Percentiles rank a stretch among this genome's conserved stretches.
Conservation (phyloP, 495 filamentous ascomycete genomes). For the Friedmanniomyces endolithicus region DNA sequence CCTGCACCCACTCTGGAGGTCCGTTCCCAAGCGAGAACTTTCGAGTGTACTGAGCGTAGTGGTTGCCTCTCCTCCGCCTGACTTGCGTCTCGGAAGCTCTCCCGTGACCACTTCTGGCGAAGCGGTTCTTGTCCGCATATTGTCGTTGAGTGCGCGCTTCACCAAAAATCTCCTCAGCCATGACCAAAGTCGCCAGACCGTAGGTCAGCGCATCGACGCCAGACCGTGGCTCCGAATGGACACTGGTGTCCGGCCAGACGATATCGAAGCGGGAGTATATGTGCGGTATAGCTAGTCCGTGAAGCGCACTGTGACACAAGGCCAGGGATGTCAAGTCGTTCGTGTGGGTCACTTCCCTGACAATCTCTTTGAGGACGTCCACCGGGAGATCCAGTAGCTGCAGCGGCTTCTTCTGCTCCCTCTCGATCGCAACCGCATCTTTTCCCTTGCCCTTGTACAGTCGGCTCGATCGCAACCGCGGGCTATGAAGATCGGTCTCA, state of each 20-base stretch:
- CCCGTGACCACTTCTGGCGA: slow-evolving; percentile 2
- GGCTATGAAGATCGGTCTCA: slow-evolving; percentile 14
- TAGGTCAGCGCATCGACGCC: slow-evolving; percentile 88
- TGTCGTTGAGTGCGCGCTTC: slow-evolving; percentile 29
- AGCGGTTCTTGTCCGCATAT: slow-evolving; percentile 4
- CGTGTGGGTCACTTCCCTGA: slow-evolving; percentile 83
- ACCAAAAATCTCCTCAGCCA: slow-evolving; percentile 62
- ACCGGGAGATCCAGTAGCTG: slow-evolving; percentile 68
- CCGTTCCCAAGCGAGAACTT: slow-evolving; percentile 90
- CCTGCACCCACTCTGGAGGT: slow-evolving; percentile 66
- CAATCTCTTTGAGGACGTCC: slow-evolving; percentile 75
- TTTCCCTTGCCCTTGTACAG: slow-evolving; percentile 28
- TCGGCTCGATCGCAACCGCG: slow-evolving; percentile 13
- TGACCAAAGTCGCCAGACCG: slow-evolving; percentile 73
- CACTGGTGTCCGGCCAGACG: slow-evolving; percentile 71
- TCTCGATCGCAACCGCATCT: slow-evolving; percentile 12
- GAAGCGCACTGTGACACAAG: slow-evolving; percentile 71
- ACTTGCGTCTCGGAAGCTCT: slow-evolving; percentile 19
- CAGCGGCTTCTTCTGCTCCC: slow-evolving; percentile 29
- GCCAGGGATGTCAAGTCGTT: slow-evolving; percentile 80
- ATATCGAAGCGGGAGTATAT: slow-evolving; percentile 94
- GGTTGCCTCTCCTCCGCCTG: slow-evolving; percentile 50
- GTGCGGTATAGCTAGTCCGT: slow-evolving; percentile 64
- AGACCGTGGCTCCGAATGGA: slow-evolving; percentile 50
- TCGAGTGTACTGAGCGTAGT: slow-evolving; percentile 73